Base-by-base conservation (phyloP, 768 basidiomycete genomes). In the Phylloporus sp. region DNA sequence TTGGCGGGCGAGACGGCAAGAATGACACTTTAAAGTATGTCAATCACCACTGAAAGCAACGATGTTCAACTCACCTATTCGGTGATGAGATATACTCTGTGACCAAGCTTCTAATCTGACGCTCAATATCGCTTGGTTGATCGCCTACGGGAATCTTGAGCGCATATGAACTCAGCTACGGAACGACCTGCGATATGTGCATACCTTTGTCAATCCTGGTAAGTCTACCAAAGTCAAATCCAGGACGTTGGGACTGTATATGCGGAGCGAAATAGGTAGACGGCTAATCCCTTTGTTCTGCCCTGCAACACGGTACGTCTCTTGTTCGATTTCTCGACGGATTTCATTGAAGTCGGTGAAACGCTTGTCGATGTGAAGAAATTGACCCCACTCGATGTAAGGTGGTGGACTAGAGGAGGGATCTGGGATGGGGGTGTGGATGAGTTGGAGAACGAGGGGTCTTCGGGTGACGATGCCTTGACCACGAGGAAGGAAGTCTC, bases 281-380 rank as follows among this genome's bases (percentile, higher is more conserved):
- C 94, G 93, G 71, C 91, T 94, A 49, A 99, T 86, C 36, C 96
- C 96, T 70, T 98, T 99, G 69, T 98, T 98, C 73, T 97, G 94
- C 0, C 96, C 96, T 0, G 96, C 96, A 15, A 99, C 94, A 35
- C 96, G 75, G 66, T 85, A 93, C 2, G 96, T 99, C 73, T 99
- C 96, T 63, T 90, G 86, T 68, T 99, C 96, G 49, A 99, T 99
- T 72, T 99, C 96, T 55, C 85, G 87, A 32, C 95, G 78, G 54
- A 98, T 87, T 59, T 98, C 95, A 36, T 78, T 73, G 60, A 94
- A 98, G 62, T 98, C 95, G n/a, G 91, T 93, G 70, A 93, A 97
- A 32, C 89, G 81, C 64, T 90, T 90, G 77, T 97, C 94, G 46
- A 95, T 75, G 65, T 99, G 96, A 23, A 98, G 78, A 69, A 99